These are phyloP conservation scores for Colletotrichum limetticola DNA, from an alignment of 2,329 filamentous ascomycete species.

Conservation along the genomic window DNA sequence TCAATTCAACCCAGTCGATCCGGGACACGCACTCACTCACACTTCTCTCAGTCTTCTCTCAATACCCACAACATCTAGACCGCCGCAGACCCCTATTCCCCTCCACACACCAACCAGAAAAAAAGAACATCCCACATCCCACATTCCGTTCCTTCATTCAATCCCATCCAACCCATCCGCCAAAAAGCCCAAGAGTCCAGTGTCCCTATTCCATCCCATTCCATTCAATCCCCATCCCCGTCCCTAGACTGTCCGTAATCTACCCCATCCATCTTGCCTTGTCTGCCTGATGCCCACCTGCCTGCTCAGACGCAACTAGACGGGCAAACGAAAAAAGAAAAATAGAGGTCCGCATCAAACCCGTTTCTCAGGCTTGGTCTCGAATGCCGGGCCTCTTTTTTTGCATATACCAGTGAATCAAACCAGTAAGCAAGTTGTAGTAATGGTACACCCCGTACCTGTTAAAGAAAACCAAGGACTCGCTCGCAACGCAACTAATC, in stretches of 20 bases:
- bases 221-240: not conserved
- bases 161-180: not conserved
- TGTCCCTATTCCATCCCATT: not conserved
- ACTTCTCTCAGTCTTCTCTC: too few relatives aligned
- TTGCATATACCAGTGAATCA: conserved; percentile 18
- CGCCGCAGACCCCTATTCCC: not conserved
- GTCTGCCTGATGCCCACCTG: conserved; percentile 7
- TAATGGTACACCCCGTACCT: conserved; percentile 17
- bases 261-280: not conserved
- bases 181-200: not conserved
- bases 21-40: not conserved
- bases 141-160: conserved; percentile 13
- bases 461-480: conserved; percentile 4
- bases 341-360: not conserved
- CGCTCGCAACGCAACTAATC: conserved; percentile 28
- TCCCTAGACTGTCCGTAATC: not conserved
- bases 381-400: not conserved
- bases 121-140: not conserved
- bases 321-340: not conserved
- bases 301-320: conserved; percentile 14
- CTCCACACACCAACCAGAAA: not conserved
- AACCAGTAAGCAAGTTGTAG: conserved; percentile 1
- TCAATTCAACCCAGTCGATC: conserved; percentile 5
- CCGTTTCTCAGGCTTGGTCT: not conserved
- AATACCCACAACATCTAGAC: not conserved